phyloP scores from a whole-genome alignment of 495 filamentous ascomycete genomes.

The Chlorociboria aeruginascens region DNA sequence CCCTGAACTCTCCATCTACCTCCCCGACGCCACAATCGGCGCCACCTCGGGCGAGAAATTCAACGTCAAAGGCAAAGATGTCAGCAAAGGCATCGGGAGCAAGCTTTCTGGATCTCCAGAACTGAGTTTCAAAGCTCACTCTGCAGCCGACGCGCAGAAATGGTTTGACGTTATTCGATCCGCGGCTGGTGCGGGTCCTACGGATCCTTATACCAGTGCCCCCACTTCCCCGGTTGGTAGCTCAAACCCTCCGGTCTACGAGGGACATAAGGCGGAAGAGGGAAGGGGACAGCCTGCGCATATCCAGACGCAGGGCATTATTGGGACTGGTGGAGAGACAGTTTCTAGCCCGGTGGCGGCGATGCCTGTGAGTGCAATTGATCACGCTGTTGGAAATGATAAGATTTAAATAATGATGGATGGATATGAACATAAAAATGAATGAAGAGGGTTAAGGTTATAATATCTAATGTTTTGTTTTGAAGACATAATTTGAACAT shows the following conservation, averaged over 20 bases:
- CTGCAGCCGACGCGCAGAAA: constrained; percentile 58
- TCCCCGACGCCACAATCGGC: constrained; percentile 81
- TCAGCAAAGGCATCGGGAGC: constrained; percentile 34
- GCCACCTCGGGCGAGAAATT: constrained; percentile 70
- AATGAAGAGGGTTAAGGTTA: too few species aligned
- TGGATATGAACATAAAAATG: too few species aligned
- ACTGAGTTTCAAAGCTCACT: constrained; percentile 54
- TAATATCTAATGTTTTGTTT: too few species aligned
- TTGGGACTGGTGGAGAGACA: constrained; percentile 12
- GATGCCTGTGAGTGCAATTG: constrained; percentile 4
- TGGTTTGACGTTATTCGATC: constrained; percentile 65
- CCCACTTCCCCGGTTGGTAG: constrained; percentile 23
- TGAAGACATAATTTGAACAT: too few species aligned
- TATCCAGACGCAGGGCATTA: constrained; percentile 25
- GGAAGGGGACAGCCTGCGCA: constrained; percentile 15
- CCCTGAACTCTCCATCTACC: constrained; percentile 80
- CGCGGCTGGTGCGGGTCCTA: constrained; percentile 20
- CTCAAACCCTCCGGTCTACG: background rate
- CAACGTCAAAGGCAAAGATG: constrained; percentile 89
- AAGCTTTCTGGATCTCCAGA: constrained; percentile 40
- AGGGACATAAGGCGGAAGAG: background rate
- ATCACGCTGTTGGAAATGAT: background rate
- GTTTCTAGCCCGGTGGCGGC: constrained; percentile 12
- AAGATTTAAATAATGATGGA: too few species aligned
- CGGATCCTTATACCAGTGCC: constrained; percentile 5